These are phyloP conservation scores for Ramaria sp. DNA, from an alignment of 768 basidiomycete genomes.

Conservation along the genomic window DNA sequence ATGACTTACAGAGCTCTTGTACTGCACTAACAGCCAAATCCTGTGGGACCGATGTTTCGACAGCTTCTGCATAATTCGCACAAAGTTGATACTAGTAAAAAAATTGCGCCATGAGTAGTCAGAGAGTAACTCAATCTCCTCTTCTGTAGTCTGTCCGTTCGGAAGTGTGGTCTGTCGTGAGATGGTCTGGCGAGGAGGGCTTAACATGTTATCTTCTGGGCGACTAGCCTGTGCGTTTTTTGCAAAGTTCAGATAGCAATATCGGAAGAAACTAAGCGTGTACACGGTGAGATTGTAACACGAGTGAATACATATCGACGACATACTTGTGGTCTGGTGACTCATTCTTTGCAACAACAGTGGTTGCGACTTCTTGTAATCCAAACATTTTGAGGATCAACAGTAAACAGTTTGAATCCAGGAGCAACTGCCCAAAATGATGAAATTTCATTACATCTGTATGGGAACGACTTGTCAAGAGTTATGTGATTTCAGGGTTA, in stretches of 20 bases:
- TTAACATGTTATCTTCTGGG: constrained; percentile 57
- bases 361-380: constrained; percentile 78
- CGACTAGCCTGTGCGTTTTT: constrained; percentile 46
- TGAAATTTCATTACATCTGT: constrained; percentile 98
- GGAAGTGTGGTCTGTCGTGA: constrained; percentile 48
- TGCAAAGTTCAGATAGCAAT: constrained; percentile 73
- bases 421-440: constrained; percentile 87
- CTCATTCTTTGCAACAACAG: constrained; percentile 84
- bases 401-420: constrained; percentile 91
- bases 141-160: constrained; percentile 66
- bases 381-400: constrained; percentile 97
- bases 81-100: constrained; percentile 93
- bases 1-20: constrained; percentile 84
- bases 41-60: constrained; percentile 91
- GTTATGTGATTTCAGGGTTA: background rate
- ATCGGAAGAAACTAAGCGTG: constrained; percentile 81
- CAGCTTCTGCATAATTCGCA: constrained; percentile 95
- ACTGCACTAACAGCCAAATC: constrained; percentile 92
- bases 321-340: constrained; percentile 74
- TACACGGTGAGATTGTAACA: background rate
- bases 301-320: background rate
- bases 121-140: constrained; percentile 85
- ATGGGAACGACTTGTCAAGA: background rate
- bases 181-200: constrained; percentile 48
- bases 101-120: constrained; percentile 98